These are phyloP conservation scores for Rhododendron ferrugineum DNA, from an alignment of 148 eudicot genomes.

Conservation along the genomic window DNA sequence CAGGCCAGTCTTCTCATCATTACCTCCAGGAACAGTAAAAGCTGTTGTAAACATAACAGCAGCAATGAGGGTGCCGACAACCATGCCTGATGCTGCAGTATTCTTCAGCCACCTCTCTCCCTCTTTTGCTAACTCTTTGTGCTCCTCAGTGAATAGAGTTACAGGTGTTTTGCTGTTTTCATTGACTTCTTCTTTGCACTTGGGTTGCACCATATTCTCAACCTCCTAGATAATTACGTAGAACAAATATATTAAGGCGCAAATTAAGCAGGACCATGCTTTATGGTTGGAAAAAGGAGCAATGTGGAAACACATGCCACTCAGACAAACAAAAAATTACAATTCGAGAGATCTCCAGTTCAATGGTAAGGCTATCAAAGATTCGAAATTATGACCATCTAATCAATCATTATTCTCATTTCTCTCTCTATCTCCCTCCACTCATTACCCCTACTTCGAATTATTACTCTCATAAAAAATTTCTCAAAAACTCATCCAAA, in stretches of 20 bases:
- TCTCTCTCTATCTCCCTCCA: too few relatives aligned
- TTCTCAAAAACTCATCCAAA: too few relatives aligned
- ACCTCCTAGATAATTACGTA: conserved; percentile 15
- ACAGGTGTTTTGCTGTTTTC: conserved; percentile 12
- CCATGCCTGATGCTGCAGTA: conserved; percentile 22
- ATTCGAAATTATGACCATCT: too few relatives aligned
- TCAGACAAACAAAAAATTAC: too few relatives aligned
- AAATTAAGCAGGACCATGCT: not conserved
- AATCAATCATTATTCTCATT: too few relatives aligned
- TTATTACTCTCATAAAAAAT: too few relatives aligned
- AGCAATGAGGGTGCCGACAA: conserved; percentile 24
- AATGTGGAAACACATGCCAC: too few relatives aligned
- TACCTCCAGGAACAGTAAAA: conserved; percentile 35
- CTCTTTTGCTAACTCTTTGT: conserved; percentile 14
- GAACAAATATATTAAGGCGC: not conserved
- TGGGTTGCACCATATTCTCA: conserved; percentile 25
- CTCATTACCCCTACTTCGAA: too few relatives aligned
- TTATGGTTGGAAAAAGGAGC: not conserved
- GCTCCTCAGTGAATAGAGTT: conserved; percentile 21
- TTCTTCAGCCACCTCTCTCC: conserved; percentile 33
- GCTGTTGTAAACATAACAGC: conserved; percentile 26
- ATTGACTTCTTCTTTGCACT: conserved; percentile 10
- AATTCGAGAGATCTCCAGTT: too few relatives aligned
- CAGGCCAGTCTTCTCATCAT: not conserved
- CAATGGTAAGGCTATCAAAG: too few relatives aligned